Evolutionary conservation across 306 rosid species (phyloP), one percentile per base, ranked within the genome.

Genomic region (Quillaja saponaria): DNA sequence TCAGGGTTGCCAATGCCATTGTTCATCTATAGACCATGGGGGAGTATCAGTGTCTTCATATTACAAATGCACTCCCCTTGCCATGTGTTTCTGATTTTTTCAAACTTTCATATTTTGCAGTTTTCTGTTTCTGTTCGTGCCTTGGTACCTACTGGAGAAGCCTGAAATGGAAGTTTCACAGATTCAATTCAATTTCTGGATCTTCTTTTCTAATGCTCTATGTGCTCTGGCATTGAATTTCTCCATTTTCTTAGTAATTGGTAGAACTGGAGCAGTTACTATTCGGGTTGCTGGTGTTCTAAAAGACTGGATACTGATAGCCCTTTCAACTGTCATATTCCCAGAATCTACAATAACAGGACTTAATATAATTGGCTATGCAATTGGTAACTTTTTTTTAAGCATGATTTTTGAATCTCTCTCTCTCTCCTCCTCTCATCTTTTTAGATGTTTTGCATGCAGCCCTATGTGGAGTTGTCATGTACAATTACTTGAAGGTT

Each of bases 181-280:
- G 82, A 78, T 82, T 75, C 88, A 84, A 84, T 91, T 86, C 79
- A 91, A 91, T 67, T 88, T 87, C 64, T 91, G 97, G 95, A 88
- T 85, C 76, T 91, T 91, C 61, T 91, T 91, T 64, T 82, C 96
- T 48, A 91, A 88, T 79, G 97, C 97, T 60, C 66, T 91, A 14
- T 84, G 95, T 69, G 97, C 97, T 46, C 76, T 91, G 71, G 97
- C 96, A 38, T 76, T 91, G 90, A 91, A 91, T 75, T 83, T 91
- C 82, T 91, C 97, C 80, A 85, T 88, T 61, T 91, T 91, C 86
- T 71, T 91, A 63, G 97, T 80, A 49, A 91, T 91, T 45, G 97
- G 96, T 53, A 81, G 95, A 91, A 91, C 96, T 11, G 97, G 97
- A 72, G 97, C 97, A 16, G 95, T 91, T 53, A 91, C 97, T 52